Conservation (phyloP, 2,329 filamentous ascomycete genomes). For the Talaromyces sp. region DNA sequence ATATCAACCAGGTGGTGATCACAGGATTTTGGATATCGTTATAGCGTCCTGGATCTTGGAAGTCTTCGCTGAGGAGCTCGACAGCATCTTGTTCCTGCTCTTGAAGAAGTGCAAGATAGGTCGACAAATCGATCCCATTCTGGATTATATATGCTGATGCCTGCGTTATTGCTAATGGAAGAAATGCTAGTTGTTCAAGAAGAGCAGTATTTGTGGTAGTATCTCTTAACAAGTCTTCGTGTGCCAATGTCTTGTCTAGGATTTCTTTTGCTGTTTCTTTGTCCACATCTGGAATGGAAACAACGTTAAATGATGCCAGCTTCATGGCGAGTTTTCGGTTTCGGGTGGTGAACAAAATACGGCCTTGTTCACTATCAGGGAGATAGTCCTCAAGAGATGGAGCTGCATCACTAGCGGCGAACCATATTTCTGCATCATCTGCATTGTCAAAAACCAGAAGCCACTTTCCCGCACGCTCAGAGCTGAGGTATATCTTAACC, state of each 20-base stretch:
- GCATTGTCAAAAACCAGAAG: constrained; percentile 27
- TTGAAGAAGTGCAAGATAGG: constrained; percentile 17
- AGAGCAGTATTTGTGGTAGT: constrained; percentile 5
- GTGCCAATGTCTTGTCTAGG: constrained; percentile 13
- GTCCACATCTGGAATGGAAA: constrained; percentile 14
- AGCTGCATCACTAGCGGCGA: not conserved
- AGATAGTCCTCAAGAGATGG: constrained; percentile 13
- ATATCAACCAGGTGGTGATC: constrained; percentile 29
- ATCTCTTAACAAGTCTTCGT: constrained; percentile 16
- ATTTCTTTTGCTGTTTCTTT: constrained; percentile 12
- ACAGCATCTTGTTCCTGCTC: constrained; percentile 20
- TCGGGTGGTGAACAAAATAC: constrained; percentile 28
- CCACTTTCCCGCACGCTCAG: constrained; percentile 16
- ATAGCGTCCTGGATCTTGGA: constrained; percentile 25
- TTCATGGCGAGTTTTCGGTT: constrained; percentile 16
- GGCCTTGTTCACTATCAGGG: constrained; percentile 17
- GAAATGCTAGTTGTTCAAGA: constrained; percentile 18
- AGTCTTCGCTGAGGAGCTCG: constrained; percentile 23
- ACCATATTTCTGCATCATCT: constrained; percentile 22
- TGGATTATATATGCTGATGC: constrained; percentile 26
- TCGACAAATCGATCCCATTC: constrained; percentile 12
- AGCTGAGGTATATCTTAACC: constrained; percentile 15
- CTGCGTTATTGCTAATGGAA: constrained; percentile 28
- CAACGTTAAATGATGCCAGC: constrained; percentile 16
- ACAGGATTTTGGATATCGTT: constrained; percentile 26